Conservation (phyloP, 495 filamentous ascomycete genomes). For the Lophiotrema nucula region DNA sequence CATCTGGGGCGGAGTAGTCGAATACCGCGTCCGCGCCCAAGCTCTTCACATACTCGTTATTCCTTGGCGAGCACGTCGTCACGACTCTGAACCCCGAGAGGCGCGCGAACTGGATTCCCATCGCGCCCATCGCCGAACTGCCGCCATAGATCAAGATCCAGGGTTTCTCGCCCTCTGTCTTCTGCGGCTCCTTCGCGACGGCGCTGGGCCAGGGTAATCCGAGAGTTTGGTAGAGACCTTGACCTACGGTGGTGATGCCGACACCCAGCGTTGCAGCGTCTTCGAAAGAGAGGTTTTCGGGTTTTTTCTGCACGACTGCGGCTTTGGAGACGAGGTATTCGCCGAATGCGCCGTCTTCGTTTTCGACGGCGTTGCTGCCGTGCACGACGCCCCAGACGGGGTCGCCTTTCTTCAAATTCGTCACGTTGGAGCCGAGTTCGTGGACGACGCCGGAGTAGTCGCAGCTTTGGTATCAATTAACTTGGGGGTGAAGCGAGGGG, state of each 20-base stretch:
- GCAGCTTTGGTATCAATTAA: no score
- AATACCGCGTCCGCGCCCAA: slow-evolving; percentile 54
- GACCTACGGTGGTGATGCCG: slow-evolving; percentile 50
- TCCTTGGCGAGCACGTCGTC: slow-evolving; percentile 56
- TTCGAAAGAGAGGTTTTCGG: slow-evolving; percentile 54
- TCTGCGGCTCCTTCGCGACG: background rate
- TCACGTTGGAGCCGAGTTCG: slow-evolving; percentile 51
- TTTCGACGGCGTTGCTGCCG: slow-evolving; percentile 50
- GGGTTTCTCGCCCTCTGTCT: slow-evolving; percentile 12
- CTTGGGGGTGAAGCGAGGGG: no score
- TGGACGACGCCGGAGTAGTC: slow-evolving; percentile 58
- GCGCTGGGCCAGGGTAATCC: slow-evolving; percentile 41
- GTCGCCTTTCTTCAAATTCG: slow-evolving; percentile 51
- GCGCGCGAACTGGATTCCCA: slow-evolving; percentile 57
- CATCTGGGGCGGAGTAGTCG: slow-evolving; percentile 51
- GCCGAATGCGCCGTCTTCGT: slow-evolving; percentile 55
- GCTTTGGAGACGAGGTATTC: slow-evolving; percentile 52
- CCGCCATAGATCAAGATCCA: slow-evolving; percentile 55
- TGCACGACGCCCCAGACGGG: slow-evolving; percentile 52
- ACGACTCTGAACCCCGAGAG: slow-evolving; percentile 50
- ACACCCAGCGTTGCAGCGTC: slow-evolving; percentile 56
- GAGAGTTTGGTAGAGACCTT: slow-evolving; percentile 49
- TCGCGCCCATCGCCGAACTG: slow-evolving; percentile 47
- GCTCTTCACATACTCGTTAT: slow-evolving; percentile 52
- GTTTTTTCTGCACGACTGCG: slow-evolving; percentile 52